Evolutionary conservation across 2,329 filamentous ascomycete genomes (phyloP), one percentile per base, ranked within the genome.

Genomic region (Dactylellina leptospora): DNA sequence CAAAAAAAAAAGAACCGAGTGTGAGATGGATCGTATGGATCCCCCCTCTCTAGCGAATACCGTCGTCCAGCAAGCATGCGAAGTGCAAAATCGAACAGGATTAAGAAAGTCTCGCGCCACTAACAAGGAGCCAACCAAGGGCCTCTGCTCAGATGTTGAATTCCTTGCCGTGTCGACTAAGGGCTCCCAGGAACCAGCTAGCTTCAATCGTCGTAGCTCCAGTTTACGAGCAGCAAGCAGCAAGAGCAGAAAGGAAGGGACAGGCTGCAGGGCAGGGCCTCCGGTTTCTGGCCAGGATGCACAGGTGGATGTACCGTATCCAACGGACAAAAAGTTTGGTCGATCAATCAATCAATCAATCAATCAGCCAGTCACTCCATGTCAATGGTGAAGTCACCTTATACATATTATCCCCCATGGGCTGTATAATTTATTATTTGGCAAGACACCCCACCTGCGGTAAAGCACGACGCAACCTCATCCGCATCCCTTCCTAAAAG

Each of bases 401-500:
- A 71, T 71, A 62, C 54, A 40, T 5, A 40, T 40, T n/a, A 16
- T 16, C 36, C 13, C 56, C 64, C 64, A 71, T 71, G 64, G 64
- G 28, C 56, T 48, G 58, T 71, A 71, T 71, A 71, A 71, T 71
- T 71, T 71, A 70, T 70, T 70, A 61, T 68, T 71, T 62, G 55
- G 64, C 56, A 42, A 58, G 64, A 62, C 64, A 71, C 64, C 64
- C 64, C 64, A 71, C 64, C 64, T 61, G 64, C 64, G 63, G 64
- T 71, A 62, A 61, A 61, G 64, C 56, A 71, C 64, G 64, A 71
- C 64, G 64, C 64, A 71, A 71, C 64, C 56, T 71, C 64, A 71
- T 71, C 64, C 64, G 50, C 64, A 71, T 61, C 58, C 64, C 58
- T 71, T 71, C 58, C 58, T 62, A 62, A 62, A 62, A 53, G 58